Evolutionary conservation across 345 rosid genomes (phyloP), one percentile per base, ranked within the genome.

Genomic region (Salix exigua): DNA sequence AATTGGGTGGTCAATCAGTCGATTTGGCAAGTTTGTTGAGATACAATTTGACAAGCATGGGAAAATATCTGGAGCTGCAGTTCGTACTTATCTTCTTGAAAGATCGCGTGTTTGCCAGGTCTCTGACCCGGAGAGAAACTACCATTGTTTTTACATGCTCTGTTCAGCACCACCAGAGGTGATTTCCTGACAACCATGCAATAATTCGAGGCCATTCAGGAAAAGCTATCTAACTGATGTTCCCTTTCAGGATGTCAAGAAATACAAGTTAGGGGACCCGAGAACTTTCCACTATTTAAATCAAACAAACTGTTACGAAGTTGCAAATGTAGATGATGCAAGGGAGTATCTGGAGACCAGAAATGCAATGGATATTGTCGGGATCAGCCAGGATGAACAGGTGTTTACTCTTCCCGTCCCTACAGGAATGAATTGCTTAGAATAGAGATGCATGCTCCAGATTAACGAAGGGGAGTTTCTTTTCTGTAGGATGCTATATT

Each of bases 1-100:
- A 74, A 21, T 48, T 64, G 68, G 68, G 63, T 66, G 23, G 33
- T 63, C 61, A 12, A 33, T 46, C 82, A 91, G 96, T 89, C 96
- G 94, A 66, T 91, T 91, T 84, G 98, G 98, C 63, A 93, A 93
- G 75, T 93, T 93, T 74, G 97, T 93, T 75, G 98, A 91, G 87
- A 90, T 93, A 74, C 97, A 93, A 81, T 91, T 93, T 81, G 95
- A 91, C 77, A 86, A 90, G 87, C 84, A 84, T 67, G 98, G 98
- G 80, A 89, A 86, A 73, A 91, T 93, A 38, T 93, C 97, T 46
- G 97, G 98, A 83, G 97, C 97, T 77, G 95, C 93, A 72, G 83
- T 91, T 19, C 85, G 94, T 5, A 93, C 98, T 40, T 93, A 90
- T 75, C 88, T 91, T 71, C 92, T 92, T 0, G 97, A 90, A 82